phyloP scores from a whole-genome alignment of 2,329 filamentous ascomycete genomes.

The Penicillium concentricum region DNA sequence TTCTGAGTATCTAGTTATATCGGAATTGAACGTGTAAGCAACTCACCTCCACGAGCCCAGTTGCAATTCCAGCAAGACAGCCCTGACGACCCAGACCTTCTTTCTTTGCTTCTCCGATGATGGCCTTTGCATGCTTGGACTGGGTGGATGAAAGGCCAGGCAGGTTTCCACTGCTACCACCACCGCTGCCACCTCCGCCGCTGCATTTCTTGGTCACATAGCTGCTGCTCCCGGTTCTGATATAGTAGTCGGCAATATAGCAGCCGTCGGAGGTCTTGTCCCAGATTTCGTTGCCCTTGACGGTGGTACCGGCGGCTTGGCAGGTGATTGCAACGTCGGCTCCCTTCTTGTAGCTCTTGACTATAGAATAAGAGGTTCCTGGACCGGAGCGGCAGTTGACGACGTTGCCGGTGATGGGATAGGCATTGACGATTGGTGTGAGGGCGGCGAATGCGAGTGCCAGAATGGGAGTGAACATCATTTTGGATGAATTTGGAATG shows the following conservation, averaged over 20 bases:
- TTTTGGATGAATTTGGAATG: neutral
- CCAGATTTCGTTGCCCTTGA: constrained; percentile 19
- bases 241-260: constrained; percentile 22
- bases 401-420: constrained; percentile 12
- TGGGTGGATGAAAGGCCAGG: constrained; percentile 20
- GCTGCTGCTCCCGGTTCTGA: constrained; percentile 15
- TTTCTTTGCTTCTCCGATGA: constrained; percentile 20
- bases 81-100: constrained; percentile 18
- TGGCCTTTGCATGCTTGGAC: constrained; percentile 19
- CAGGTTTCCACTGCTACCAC: constrained; percentile 6
- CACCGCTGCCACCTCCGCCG: neutral
- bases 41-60: constrained; percentile 21
- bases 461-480: constrained; percentile 7
- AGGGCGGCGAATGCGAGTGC: constrained; percentile 8
- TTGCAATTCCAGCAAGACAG: constrained; percentile 22
- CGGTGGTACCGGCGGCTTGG: constrained; percentile 9
- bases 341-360: constrained; percentile 15
- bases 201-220: constrained; percentile 17
- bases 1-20: too few species aligned
- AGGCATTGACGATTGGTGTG: constrained; percentile 8
- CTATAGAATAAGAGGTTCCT: constrained; percentile 15
- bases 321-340: constrained; percentile 14
- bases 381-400: constrained; percentile 22
- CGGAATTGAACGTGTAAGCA: neutral
- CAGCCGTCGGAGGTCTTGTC: constrained; percentile 22